Percentiles rank a stretch among this genome's conserved stretches.
phyloP scores from a whole-genome alignment of 2,329 filamentous ascomycete genomes.

The Penicillium sp. region DNA sequence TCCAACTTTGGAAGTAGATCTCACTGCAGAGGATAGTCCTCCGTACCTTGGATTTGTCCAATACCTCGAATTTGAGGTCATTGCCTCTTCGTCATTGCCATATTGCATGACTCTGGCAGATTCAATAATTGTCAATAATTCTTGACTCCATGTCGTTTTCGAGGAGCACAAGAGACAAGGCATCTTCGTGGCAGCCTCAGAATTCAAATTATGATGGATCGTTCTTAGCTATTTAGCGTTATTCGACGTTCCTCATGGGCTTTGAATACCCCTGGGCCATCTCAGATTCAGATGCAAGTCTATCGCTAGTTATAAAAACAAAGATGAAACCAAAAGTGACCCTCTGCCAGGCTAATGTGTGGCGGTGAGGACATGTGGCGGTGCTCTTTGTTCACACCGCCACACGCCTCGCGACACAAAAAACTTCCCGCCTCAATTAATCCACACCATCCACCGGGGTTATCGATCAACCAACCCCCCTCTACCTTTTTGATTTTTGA shows the following conservation, averaged over 20 bases:
- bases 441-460: slow-evolving; percentile 22
- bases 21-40: background rate
- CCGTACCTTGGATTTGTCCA: background rate
- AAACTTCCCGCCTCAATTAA: slow-evolving; percentile 28
- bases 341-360: background rate
- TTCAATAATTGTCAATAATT: background rate
- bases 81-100: background rate
- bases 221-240: too few species aligned
- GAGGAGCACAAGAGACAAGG: background rate
- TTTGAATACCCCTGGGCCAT: too few species aligned
- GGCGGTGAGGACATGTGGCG: slow-evolving; percentile 13
- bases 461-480: slow-evolving; percentile 15
- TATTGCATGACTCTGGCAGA: too few species aligned
- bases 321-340: background rate
- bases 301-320: too few species aligned
- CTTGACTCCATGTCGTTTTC: background rate
- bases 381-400: slow-evolving; percentile 14
- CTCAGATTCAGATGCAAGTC: too few species aligned
- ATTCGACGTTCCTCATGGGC: too few species aligned
- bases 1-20: background rate
- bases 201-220: background rate
- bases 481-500: slow-evolving; percentile 17
- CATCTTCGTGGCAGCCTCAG: background rate
- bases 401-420: slow-evolving; percentile 30
- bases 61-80: background rate